Evolutionary conservation across 371 early-diverging fungal species (phyloP), one percentile per base, ranked within the genome.

Genomic region (Globomyces sp.): DNA sequence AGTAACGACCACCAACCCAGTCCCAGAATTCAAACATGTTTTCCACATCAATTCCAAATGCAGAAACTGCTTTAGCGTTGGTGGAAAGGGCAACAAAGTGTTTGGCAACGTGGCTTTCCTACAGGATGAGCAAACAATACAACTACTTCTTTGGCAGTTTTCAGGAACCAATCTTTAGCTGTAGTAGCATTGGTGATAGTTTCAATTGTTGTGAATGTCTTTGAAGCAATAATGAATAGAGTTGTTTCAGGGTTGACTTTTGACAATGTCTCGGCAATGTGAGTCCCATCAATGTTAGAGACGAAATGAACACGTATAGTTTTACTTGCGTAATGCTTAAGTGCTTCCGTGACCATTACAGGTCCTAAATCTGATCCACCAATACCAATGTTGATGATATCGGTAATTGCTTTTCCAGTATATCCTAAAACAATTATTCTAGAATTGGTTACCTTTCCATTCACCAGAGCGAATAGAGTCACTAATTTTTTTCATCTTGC

Each of bases 1-100:
- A 98, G 86, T 98, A 99, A 65, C 99, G 91, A 50, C 99, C 99
- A 73, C 99, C 99, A 34, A 68, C 55, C 95, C 95, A 99, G 81
- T 99, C 99, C 99, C 99, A 99, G 89, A 99, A 99, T 77, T 91
- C 90, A 88, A 99, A 98, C 92, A 98, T 95, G 84, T 96, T 97
- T 71, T 87, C 83, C 45, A 87, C 76, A 73, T 86, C 88, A 68
- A 99, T 98, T 64, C 98, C 98, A 73, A 98, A 98, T 37, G 84
- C 90, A 66, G 88, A 85, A 39, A 94, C 96, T 45, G 86, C 91
- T 66, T 88, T 80, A n/a, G 86, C 88, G 88, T 98, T 98, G 73
- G 99, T 96, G 8, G 96, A 96, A 39, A 99, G 86, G 1, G 99
- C 99, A 64, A 99, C 93, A 85, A 99, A 99, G 85, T 99, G 99